A percentile compares a stretch with the other conserved stretches of the same genome.
phyloP scores from a whole-genome alignment of 1,139 yeast species.

The Hemisphaericaspora subhashii region DNA sequence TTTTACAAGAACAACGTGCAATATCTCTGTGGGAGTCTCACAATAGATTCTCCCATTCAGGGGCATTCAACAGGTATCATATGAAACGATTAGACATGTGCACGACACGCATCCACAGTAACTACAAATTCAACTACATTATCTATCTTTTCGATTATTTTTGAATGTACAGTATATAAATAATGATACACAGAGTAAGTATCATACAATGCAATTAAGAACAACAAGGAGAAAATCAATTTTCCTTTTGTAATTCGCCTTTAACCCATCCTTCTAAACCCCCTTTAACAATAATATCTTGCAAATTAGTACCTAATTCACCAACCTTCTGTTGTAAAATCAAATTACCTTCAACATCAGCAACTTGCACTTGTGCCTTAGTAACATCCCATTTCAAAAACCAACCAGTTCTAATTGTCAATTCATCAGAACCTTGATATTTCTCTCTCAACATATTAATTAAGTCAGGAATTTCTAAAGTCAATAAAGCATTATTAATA shows the following conservation, averaged over 20 bases:
- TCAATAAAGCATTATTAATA: slow-evolving; percentile 90
- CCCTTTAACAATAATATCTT: slow-evolving; percentile 94
- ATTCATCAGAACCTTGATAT: slow-evolving; percentile 57
- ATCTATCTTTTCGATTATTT: too few species aligned
- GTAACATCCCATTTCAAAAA: slow-evolving; percentile 91
- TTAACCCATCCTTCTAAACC: slow-evolving; percentile 99
- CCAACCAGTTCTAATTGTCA: slow-evolving; percentile 95
- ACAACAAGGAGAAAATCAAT: background rate
- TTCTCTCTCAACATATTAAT: slow-evolving; percentile 73
- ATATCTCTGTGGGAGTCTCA: too few species aligned
- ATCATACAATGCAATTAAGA: background rate
- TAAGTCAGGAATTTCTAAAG: slow-evolving; percentile 88
- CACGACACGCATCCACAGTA: too few species aligned
- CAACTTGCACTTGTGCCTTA: slow-evolving; percentile 73
- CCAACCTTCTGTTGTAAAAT: slow-evolving; percentile 87
- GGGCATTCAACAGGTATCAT: too few species aligned
- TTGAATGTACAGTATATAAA: background rate
- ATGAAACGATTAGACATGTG: too few species aligned
- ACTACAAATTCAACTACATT: too few species aligned
- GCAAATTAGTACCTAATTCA: slow-evolving; percentile 91
- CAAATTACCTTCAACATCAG: slow-evolving; percentile 63
- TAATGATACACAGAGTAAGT: background rate
- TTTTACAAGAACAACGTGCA: too few species aligned
- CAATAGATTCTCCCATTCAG: too few species aligned
- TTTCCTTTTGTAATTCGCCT: slow-evolving; percentile 52